Conservation (phyloP, 1,284 basidiomycete species). For the Cryptococcus amylolentus region DNA sequence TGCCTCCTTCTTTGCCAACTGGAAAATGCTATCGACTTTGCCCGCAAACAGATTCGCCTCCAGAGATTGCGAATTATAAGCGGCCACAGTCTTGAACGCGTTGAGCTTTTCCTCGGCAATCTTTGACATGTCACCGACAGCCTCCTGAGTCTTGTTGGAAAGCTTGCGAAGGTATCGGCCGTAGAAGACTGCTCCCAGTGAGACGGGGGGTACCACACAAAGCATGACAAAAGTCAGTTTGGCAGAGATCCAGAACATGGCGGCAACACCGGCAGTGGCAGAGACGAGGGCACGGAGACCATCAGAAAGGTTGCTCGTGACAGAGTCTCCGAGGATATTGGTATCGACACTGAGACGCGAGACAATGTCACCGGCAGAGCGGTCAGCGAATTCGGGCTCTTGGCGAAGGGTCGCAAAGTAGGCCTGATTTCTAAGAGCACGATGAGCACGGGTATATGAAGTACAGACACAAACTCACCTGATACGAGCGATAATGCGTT, state of each 20-base stretch:
- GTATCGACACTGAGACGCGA: slow-evolving; percentile 89
- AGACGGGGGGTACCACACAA: slow-evolving; percentile 88
- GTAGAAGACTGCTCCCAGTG: slow-evolving; percentile 77
- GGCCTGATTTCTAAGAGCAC: slow-evolving; percentile 58
- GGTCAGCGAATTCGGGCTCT: slow-evolving; percentile 89
- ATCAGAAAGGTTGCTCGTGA: slow-evolving; percentile 89
- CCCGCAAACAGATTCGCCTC: slow-evolving; percentile 59
- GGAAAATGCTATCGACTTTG: slow-evolving; percentile 66
- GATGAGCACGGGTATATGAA: neutral
- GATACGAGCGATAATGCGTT: slow-evolving; percentile 86
- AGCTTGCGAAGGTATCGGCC: slow-evolving; percentile 90
- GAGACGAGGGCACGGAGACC: slow-evolving; percentile 77
- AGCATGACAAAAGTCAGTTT: slow-evolving; percentile 90
- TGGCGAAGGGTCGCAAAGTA: slow-evolving; percentile 79
- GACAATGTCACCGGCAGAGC: slow-evolving; percentile 89
- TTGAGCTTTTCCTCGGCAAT: slow-evolving; percentile 85
- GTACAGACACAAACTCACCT: slow-evolving; percentile 48
- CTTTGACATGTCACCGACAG: slow-evolving; percentile 91
- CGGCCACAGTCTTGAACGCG: slow-evolving; percentile 89
- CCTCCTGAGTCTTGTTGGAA: slow-evolving; percentile 88
- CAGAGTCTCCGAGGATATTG: slow-evolving; percentile 89
- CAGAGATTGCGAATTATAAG: slow-evolving; percentile 70
- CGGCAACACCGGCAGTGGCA: slow-evolving; percentile 84
- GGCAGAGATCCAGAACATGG: slow-evolving; percentile 94
- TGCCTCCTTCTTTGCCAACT: slow-evolving; percentile 81